phyloP scores from a whole-genome alignment of 2,329 filamentous ascomycete genomes.

The Fusarium sp. region DNA sequence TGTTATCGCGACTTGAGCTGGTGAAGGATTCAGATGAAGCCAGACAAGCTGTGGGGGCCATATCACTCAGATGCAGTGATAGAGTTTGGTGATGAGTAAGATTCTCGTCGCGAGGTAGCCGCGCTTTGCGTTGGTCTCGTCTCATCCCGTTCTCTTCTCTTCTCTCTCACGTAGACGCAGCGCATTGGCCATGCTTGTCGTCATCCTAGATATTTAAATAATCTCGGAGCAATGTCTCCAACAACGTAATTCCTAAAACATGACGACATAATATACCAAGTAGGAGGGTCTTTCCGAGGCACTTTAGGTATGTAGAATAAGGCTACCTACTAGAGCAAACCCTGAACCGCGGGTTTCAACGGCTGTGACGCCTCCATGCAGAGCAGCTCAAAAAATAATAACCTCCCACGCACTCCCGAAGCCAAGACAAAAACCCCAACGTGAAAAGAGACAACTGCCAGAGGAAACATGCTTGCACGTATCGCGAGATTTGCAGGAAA shows the following conservation, averaged over 20 bases:
- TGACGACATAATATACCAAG: not conserved
- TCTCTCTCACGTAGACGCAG: constrained; percentile 1
- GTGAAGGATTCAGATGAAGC: constrained; percentile 4
- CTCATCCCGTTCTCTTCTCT: not conserved
- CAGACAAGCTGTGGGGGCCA: constrained; percentile 1
- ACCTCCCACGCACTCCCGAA: not conserved
- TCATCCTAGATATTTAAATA: not conserved
- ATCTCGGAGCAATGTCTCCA: constrained; percentile 1
- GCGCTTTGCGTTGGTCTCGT: constrained; percentile 28
- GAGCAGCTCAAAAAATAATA: not conserved
- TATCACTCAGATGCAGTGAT: constrained; percentile 1
- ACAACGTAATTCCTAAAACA: not conserved
- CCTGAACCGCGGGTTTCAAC: constrained; percentile 7
- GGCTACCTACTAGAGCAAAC: constrained; percentile 22
- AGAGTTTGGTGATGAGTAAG: constrained; percentile 14
- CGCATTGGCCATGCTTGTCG: constrained; percentile 16
- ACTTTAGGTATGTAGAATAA: constrained; percentile 9
- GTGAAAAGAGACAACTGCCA: constrained; percentile 41
- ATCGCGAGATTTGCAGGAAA: not conserved
- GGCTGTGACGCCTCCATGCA: not conserved
- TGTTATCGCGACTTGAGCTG: not conserved
- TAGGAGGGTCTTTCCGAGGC: too few species aligned
- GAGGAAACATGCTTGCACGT: constrained; percentile 7
- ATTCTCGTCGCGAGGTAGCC: constrained; percentile 17
- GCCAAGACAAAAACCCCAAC: constrained; percentile 1